Conservation (phyloP, 805 yeast genomes). For the Wickerhamomyces tratensis region DNA sequence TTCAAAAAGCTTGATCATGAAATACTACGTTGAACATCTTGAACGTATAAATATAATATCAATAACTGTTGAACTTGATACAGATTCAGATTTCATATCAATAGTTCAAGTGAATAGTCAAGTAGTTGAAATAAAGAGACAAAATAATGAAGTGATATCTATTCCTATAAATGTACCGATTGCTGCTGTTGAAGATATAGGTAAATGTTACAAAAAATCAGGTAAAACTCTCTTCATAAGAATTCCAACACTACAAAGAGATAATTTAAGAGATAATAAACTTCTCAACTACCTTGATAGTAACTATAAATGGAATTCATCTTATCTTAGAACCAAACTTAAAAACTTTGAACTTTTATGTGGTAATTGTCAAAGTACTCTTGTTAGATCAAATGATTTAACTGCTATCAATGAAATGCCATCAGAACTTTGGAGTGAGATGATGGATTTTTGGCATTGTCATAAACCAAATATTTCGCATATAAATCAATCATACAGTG, state of each 20-base stretch:
- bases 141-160: too few relatives aligned
- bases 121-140: neutral
- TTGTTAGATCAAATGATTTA: slow-evolving; percentile 24
- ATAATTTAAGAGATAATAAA: neutral
- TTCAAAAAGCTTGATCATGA: too few relatives aligned
- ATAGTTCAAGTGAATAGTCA: neutral
- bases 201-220: neutral
- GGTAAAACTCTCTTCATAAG: neutral
- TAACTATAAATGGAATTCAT: slow-evolving; percentile 32
- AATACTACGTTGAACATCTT: neutral
- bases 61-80: neutral
- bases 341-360: slow-evolving; percentile 24
- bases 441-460: slow-evolving; percentile 98
- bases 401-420: slow-evolving; percentile 57
- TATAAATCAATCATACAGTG: slow-evolving; percentile 10
- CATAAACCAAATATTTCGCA: slow-evolving; percentile 53
- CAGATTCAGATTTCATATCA: too few relatives aligned
- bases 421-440: slow-evolving; percentile 85
- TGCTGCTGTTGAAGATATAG: neutral
- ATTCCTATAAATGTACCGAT: too few relatives aligned
- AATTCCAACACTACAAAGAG: neutral
- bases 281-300: neutral
- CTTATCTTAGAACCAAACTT: slow-evolving; percentile 23
- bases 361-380: slow-evolving; percentile 16
- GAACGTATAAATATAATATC: neutral